A percentile compares a stretch with the other conserved stretches of the same genome.
phyloP scores from a whole-genome alignment of 2,329 filamentous ascomycete species.

The Nemania serpens region DNA sequence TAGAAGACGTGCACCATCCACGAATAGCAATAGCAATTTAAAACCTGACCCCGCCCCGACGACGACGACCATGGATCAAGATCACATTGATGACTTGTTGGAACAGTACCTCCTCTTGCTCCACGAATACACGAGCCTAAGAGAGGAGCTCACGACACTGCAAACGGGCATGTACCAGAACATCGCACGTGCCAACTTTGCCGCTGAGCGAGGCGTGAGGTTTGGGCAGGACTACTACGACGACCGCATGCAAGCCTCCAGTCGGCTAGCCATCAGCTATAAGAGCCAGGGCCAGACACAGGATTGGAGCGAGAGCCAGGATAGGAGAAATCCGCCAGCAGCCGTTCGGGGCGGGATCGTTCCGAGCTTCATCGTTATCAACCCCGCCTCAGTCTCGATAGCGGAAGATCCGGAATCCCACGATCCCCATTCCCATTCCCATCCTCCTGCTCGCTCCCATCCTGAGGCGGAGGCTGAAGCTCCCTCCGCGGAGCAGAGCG shows the following conservation, averaged over 20 bases:
- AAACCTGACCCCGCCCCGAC: too few species aligned
- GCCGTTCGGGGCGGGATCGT: slow-evolving; percentile 17
- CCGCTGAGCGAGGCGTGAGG: slow-evolving; percentile 63
- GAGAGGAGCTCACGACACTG: slow-evolving; percentile 55
- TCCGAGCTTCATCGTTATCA: slow-evolving; percentile 33
- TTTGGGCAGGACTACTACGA: slow-evolving; percentile 76
- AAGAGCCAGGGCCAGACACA: background rate
- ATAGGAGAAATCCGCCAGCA: background rate
- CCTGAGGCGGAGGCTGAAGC: background rate
- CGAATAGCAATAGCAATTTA: background rate
- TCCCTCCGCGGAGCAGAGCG: slow-evolving; percentile 1
- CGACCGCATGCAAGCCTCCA: slow-evolving; percentile 69
- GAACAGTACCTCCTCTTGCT: slow-evolving; percentile 68
- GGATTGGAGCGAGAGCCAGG: background rate
- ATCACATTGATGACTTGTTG: slow-evolving; percentile 65
- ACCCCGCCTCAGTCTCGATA: background rate
- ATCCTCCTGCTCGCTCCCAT: background rate
- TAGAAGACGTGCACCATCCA: too few species aligned
- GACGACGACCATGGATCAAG: slow-evolving; percentile 39
- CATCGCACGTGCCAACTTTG: slow-evolving; percentile 77
- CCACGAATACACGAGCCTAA: slow-evolving; percentile 68
- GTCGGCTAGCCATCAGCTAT: slow-evolving; percentile 46
- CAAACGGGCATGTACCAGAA: slow-evolving; percentile 62
- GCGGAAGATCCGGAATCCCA: slow-evolving; percentile 15
- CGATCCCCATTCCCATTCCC: background rate